phyloP scores from a whole-genome alignment of 2,329 filamentous ascomycete genomes.

The Cryphonectria carpinicola region DNA sequence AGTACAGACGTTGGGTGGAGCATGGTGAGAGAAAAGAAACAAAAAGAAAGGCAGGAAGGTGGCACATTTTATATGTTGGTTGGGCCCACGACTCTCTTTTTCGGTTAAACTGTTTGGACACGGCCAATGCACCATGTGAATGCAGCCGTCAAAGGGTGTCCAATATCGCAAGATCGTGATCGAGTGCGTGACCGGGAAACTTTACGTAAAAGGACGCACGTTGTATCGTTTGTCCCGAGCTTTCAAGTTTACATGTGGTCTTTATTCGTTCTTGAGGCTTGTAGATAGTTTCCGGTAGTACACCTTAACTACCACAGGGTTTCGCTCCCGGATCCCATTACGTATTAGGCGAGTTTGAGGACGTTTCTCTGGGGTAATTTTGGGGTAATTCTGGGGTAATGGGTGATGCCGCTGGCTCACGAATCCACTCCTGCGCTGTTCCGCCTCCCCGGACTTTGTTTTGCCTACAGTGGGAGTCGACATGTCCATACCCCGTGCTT shows the following conservation, averaged over 20 bases:
- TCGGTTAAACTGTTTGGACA: neutral
- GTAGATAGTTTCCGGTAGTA: neutral
- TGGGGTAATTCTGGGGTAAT: conserved; percentile 28
- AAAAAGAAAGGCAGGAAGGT: no score
- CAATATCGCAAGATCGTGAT: conserved; percentile 20
- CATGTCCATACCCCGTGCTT: neutral
- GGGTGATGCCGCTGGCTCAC: conserved; percentile 4
- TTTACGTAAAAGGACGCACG: conserved; percentile 26
- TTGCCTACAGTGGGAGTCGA: neutral
- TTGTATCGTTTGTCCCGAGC: neutral
- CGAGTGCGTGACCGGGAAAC: conserved; percentile 4
- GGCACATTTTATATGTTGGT: conserved; percentile 1
- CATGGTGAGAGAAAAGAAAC: neutral
- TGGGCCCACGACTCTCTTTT: neutral
- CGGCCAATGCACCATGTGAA: conserved; percentile 1
- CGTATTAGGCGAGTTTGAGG: conserved; percentile 24
- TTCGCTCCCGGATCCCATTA: conserved; percentile 20
- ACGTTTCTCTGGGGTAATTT: conserved; percentile 28
- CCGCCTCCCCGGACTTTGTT: neutral
- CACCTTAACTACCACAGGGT: neutral
- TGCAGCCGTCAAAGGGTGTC: neutral
- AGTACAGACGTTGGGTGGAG: neutral
- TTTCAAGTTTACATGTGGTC: neutral
- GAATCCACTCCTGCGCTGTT: neutral
- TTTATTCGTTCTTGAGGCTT: conserved; percentile 15